A percentile compares a stretch with the other conserved stretches of the same genome.
Conservation (phyloP, 2,329 filamentous ascomycete genomes). For the Bipolaris oryzae region DNA sequence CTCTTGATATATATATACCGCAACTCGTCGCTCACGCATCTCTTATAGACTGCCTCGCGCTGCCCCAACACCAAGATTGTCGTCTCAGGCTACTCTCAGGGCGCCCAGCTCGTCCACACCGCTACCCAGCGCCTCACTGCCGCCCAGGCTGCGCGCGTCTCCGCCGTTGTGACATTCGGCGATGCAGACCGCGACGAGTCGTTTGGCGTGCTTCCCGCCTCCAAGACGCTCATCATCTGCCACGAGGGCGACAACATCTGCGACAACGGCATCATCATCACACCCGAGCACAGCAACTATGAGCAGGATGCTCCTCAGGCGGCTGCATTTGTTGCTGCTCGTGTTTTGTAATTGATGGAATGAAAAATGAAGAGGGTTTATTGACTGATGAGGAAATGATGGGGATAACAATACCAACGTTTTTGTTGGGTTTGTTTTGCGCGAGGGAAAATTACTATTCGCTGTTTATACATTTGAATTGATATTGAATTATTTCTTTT, state of each 20-base stretch:
- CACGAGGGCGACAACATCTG: constrained; percentile 47
- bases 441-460: no score
- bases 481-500: no score
- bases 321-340: constrained; percentile 30
- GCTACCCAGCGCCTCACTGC: constrained; percentile 45
- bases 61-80: constrained; percentile 42
- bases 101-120: constrained; percentile 53
- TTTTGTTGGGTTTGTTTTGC: no score
- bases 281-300: constrained; percentile 32
- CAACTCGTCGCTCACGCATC: not conserved
- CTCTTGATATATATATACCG: no score
- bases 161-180: constrained; percentile 46
- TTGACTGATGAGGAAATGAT: no score
- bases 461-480: no score
- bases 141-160: constrained; percentile 27
- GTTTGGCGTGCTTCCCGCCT: constrained; percentile 35
- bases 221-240: constrained; percentile 46
- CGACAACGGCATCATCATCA: constrained; percentile 33
- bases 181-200: constrained; percentile 44
- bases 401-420: no score
- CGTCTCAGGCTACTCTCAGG: constrained; percentile 45
- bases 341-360: constrained; percentile 3
- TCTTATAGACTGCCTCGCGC: constrained; percentile 21
- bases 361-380: no score
- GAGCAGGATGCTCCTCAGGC: constrained; percentile 33